Evolutionary conservation across 345 rosid species (phyloP).

Genomic region (Lepidium aucheri): DNA sequence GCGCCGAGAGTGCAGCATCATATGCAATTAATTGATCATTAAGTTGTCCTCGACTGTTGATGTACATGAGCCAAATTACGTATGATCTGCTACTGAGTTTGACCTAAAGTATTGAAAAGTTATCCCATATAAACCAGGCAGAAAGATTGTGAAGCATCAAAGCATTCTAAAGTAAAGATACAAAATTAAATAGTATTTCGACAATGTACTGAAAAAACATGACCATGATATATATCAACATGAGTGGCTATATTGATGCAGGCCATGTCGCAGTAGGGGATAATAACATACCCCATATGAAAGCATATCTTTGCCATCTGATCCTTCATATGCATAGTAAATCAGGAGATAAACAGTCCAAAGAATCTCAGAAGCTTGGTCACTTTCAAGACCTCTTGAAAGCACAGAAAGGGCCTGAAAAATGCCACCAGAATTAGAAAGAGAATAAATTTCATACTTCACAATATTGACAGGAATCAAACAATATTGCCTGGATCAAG

Average conservation of each 20-base stretch:
- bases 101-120: constrained; percentile 55
- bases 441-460: constrained; percentile 3
- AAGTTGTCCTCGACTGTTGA: constrained; percentile 70
- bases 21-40: constrained; percentile 62
- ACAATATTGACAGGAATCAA: constrained; percentile 13
- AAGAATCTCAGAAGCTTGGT: constrained; percentile 62
- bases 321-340: constrained; percentile 37
- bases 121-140: constrained; percentile 27
- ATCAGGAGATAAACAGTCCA: constrained; percentile 79
- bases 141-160: neutral
- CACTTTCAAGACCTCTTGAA: constrained; percentile 71
- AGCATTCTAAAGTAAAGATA: neutral
- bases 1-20: constrained; percentile 57
- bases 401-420: constrained; percentile 71
- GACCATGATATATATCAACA: neutral
- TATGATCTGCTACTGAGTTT: constrained; percentile 58
- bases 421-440: constrained; percentile 17
- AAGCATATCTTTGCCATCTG: constrained; percentile 55
- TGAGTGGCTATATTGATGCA: constrained; percentile 9
- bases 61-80: constrained; percentile 81
- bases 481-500: constrained; percentile 56
- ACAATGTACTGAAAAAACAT: neutral
- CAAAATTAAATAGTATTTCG: neutral
- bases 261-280: constrained; percentile 7
- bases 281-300: constrained; percentile 58